Base-by-base conservation (phyloP, 495 filamentous ascomycete genomes). In the Podospora appendiculata region DNA sequence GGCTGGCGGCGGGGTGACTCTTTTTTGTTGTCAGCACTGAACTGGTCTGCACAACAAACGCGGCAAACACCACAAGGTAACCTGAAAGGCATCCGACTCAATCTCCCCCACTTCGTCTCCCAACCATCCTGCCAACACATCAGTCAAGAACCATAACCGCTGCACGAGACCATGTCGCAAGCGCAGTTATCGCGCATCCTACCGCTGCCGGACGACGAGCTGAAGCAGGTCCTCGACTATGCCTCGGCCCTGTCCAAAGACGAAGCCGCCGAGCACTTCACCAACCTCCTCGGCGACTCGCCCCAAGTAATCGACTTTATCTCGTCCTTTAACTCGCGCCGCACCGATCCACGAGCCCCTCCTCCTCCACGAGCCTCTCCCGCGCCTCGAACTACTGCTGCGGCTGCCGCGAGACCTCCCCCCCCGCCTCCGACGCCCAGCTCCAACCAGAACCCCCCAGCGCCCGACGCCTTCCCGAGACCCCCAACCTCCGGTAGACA, bases 291-390 rank as follows among this genome's bases (percentile, higher is more conserved):
- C 2, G 93, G 90, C 43, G 89, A 95, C 64, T 89, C 89, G 6
- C 80, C 89, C 12, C 82, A 87, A 54, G 84, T 87, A 1, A 68
- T 96, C 53, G 90, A 95, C 53, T 98, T 97, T 65, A 95, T 98
- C 59, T 82, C 89, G 18, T 83, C 84, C 41, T 97, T 95, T 76
- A 97, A 93, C 64, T 73, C 83, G 9, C 84, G 81, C 33, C 81
- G 88, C 34, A 68, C 78, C 59, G 70, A 75, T 18, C 70, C 72
- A 0, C 69, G 59, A 41, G 42, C 66, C 2, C 34, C 64, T n/a
- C 33, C 53, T 17, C 34, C 55, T 1, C 32, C 50, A 8, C 42
- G 25, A 25, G 25, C 25, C 25, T 25, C 25, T 25, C 25, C 25
- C 25, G 25, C 25, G 25, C 25, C 25, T 25, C 25, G 25, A 25